Conservation (phyloP, 2,329 filamentous ascomycete species). For the Botrytis medusae region DNA sequence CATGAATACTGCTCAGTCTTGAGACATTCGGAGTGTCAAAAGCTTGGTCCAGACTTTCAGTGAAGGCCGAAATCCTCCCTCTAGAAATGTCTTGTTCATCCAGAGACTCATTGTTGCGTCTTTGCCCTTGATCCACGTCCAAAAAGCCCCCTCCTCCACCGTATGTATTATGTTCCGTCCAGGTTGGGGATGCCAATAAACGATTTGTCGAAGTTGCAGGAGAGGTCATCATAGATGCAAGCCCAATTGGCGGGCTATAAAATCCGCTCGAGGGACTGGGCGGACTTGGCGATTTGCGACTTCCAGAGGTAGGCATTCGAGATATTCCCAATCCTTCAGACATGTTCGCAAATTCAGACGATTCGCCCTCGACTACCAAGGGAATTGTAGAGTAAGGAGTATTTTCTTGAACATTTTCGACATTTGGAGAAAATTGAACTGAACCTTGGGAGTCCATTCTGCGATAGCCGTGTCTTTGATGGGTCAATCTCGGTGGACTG, state of each 20-base stretch:
- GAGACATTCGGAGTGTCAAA: constrained; percentile 15
- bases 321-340: constrained; percentile 18
- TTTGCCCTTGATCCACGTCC: constrained; percentile 7
- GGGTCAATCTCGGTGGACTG: not conserved
- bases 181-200: constrained; percentile 25
- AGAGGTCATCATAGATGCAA: not conserved
- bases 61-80: constrained; percentile 25
- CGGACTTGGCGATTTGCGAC: constrained; percentile 15
- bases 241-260: constrained; percentile 4
- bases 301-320: constrained; percentile 2
- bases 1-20: constrained; percentile 4
- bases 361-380: not conserved
- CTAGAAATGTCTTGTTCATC: constrained; percentile 21
- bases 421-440: constrained; percentile 7
- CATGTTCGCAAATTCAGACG: not conserved
- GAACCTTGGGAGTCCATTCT: constrained; percentile 21
- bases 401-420: not conserved
- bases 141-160: not conserved
- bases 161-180: constrained; percentile 18
- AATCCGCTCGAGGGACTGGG: constrained; percentile 13
- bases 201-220: constrained; percentile 15
- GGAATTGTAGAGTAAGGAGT: not conserved
- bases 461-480: constrained; percentile 17
- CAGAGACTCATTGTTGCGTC: constrained; percentile 1
- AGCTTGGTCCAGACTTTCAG: constrained; percentile 22